These are phyloP conservation scores for Scorias spongiosa DNA, from an alignment of 2,329 filamentous ascomycete species.

Conservation along the genomic window DNA sequence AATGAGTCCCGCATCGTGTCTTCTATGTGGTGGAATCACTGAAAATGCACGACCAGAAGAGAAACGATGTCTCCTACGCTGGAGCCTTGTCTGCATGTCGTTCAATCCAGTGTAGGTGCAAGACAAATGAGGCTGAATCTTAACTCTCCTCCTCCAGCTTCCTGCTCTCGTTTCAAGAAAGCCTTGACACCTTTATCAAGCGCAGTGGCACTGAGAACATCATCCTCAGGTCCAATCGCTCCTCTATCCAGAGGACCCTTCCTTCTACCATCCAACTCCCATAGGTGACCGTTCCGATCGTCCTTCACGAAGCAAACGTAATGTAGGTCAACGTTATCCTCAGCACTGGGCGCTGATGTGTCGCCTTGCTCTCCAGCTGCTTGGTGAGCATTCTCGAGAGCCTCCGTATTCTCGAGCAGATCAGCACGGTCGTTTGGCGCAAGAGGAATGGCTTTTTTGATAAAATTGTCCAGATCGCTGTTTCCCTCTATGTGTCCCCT, in stretches of 20 bases:
- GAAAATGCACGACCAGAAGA: no score
- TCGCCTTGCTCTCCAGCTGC: conserved; percentile 64
- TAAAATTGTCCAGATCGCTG: conserved; percentile 48
- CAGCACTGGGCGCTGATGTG: conserved; percentile 60
- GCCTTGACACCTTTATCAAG: conserved; percentile 52
- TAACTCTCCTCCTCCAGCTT: conserved; percentile 40
- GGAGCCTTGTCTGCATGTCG: no score
- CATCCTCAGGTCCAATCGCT: conserved; percentile 26
- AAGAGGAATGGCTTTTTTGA: conserved; percentile 56
- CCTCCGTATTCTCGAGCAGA: conserved; percentile 61
- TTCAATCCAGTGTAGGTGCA: conserved; percentile 11
- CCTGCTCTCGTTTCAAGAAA: conserved; percentile 43
- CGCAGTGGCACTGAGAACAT: conserved; percentile 51
- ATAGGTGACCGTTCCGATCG: conserved; percentile 49
- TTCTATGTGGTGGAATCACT: no score
- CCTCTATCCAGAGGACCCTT: conserved; percentile 57
- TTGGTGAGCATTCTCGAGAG: conserved; percentile 64
- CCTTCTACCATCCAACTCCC: conserved; percentile 64
- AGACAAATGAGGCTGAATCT: conserved; percentile 49
- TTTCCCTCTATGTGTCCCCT: conserved; percentile 41
- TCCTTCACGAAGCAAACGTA: conserved; percentile 89
- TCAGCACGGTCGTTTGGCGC: conserved; percentile 50
- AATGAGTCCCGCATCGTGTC: no score
- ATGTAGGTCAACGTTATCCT: conserved; percentile 79
- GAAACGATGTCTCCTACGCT: no score